Conservation (phyloP, 768 basidiomycete genomes). For the Multifurca ochricompacta region DNA sequence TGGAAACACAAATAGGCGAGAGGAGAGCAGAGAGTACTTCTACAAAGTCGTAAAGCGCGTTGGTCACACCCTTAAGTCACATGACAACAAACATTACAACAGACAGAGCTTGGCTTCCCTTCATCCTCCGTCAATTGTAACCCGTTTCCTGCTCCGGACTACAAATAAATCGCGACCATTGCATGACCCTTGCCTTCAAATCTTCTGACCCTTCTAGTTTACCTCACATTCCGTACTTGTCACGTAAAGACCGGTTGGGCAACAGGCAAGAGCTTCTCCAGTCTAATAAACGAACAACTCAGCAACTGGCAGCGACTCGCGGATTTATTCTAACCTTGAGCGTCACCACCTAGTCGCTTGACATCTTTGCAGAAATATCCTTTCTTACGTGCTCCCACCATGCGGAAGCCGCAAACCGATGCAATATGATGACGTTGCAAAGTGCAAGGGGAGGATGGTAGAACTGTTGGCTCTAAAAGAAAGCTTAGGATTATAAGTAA, state of each 20-base stretch:
- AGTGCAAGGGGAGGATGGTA: slow-evolving; percentile 65
- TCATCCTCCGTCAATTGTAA: slow-evolving; percentile 54
- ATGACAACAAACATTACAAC: background rate
- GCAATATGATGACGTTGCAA: slow-evolving; percentile 56
- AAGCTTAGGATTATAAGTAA: background rate
- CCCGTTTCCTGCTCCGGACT: slow-evolving; percentile 52
- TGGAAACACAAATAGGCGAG: too few species aligned
- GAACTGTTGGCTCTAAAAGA: slow-evolving; percentile 57
- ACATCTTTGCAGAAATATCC: slow-evolving; percentile 60
- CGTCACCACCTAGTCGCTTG: slow-evolving; percentile 46
- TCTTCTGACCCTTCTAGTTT: slow-evolving; percentile 10
- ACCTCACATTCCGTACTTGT: slow-evolving; percentile 14
- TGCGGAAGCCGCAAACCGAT: slow-evolving; percentile 66
- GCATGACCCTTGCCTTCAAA: slow-evolving; percentile 26
- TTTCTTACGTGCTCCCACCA: slow-evolving; percentile 68
- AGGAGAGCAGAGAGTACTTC: background rate
- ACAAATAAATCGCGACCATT: slow-evolving; percentile 52
- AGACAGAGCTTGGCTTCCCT: background rate
- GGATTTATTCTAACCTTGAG: slow-evolving; percentile 40
- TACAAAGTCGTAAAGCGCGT: background rate
- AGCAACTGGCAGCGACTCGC: background rate
- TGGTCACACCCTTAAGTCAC: background rate
- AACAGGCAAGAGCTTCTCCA: slow-evolving; percentile 61
- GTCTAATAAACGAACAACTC: slow-evolving; percentile 37
- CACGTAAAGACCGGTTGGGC: slow-evolving; percentile 51